Evolutionary conservation across 2,329 filamentous ascomycete species (phyloP), one percentile per base, ranked within the genome.

Genomic region (Fusarium sp.): DNA sequence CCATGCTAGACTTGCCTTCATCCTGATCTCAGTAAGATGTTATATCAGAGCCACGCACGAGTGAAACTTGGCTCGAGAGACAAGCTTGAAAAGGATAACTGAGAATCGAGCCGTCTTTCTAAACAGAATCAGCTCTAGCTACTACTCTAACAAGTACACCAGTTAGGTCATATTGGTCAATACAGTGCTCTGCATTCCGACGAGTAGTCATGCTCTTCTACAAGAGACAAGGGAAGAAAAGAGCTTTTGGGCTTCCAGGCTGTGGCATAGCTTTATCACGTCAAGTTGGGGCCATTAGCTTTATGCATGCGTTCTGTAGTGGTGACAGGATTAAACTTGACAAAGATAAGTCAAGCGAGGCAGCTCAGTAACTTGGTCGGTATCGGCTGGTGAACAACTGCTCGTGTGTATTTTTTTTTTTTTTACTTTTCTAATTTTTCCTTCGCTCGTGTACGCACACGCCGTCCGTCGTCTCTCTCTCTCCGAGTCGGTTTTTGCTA

Each of bases 261-360:
- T 22, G 2, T 4, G 20, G 20, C n/a, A 22, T 43, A 14, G 40
- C 22, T 58, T 38, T 38, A 38, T 3, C 4, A n/a, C 4, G 22
- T 61, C 14, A 11, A 61, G 11, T 35, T 25, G 20, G 17, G 2
- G 2, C 4, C 9, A 10, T 1, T 4, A 8, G 35, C 38, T 47
- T 61, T 47, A 61, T 61, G 58, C 58, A 61, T 61, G 38, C 38
- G 37, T 61, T 61, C 58, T 61, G 27, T 2, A 9, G 38, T 45
- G 17, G 14, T 33, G 6, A n/a, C 27, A 25, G 32, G 12, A 25
- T 43, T 3, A n/a, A 47, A 61, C 38, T 30, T 32, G 58, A 14
- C 58, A 14, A 17, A 7, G 27, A 35, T 25, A 25, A 61, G 58
- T 47, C 37, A 17, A 33, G 14, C 15, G 27, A 45, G 27, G 8